Percentiles rank a stretch among this genome's conserved stretches.
phyloP scores from a whole-genome alignment of 768 basidiomycete genomes.

The Cyathus striatus region DNA sequence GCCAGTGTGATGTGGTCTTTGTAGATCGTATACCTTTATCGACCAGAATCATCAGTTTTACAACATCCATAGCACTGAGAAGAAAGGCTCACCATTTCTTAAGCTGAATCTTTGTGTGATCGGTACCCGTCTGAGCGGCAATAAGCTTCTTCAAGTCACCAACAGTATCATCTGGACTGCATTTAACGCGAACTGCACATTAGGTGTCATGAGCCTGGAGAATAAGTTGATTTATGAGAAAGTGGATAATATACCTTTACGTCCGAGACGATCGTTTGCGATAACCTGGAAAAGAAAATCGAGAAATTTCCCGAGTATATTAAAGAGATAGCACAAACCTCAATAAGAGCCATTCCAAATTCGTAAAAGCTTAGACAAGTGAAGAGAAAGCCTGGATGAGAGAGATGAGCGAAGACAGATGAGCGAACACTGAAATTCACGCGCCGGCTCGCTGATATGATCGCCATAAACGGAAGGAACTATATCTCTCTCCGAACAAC shows the following conservation, averaged over 20 bases:
- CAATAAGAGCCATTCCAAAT: slow-evolving; percentile 49
- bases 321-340: slow-evolving; percentile 25
- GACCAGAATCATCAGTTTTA: neutral
- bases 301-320: neutral
- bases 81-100: slow-evolving; percentile 83
- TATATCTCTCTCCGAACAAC: too few relatives aligned
- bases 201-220: neutral
- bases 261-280: slow-evolving; percentile 92
- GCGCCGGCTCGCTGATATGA: too few relatives aligned
- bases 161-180: slow-evolving; percentile 92
- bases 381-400: neutral
- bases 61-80: neutral
- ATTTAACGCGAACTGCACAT: slow-evolving; percentile 83
- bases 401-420: neutral
- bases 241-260: slow-evolving; percentile 62
- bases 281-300: slow-evolving; percentile 55
- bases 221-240: neutral
- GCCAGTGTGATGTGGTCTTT: slow-evolving; percentile 92
- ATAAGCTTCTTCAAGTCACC: slow-evolving; percentile 97
- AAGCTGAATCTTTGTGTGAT: slow-evolving; percentile 77
- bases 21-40: slow-evolving; percentile 81
- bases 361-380: neutral
- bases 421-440: neutral
- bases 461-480: too few relatives aligned
- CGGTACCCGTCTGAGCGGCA: slow-evolving; percentile 92